phyloP scores from a whole-genome alignment of 2,329 filamentous ascomycete species.

The Septoria linicola region DNA sequence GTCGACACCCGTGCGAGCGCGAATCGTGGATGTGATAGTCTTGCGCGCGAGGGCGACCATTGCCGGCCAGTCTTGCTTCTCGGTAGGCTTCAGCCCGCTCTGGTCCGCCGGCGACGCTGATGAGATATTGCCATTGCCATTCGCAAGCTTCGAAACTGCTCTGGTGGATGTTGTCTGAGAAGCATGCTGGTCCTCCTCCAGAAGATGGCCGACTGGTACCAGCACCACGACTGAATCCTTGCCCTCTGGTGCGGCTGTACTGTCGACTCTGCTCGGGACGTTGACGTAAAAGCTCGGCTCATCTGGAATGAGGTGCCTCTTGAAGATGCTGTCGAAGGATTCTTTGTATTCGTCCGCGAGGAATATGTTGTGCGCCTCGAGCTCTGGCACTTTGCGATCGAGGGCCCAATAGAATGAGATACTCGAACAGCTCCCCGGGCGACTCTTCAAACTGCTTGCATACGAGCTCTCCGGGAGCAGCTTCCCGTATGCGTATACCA shows the following conservation, averaged over 20 bases:
- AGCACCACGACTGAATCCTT: slow-evolving; percentile 68
- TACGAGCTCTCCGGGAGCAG: slow-evolving; percentile 57
- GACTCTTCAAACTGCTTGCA: slow-evolving; percentile 47
- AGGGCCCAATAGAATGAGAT: slow-evolving; percentile 78
- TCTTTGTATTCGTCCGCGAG: slow-evolving; percentile 70
- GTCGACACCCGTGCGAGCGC: slow-evolving; percentile 58
- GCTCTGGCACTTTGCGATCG: slow-evolving; percentile 58
- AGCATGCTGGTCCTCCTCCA: slow-evolving; percentile 32
- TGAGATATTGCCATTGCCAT: slow-evolving; percentile 22
- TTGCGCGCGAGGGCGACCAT: slow-evolving; percentile 60
- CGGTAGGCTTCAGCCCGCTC: slow-evolving; percentile 41
- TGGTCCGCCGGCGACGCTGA: slow-evolving; percentile 30
- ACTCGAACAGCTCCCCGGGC: slow-evolving; percentile 65
- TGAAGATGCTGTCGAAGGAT: slow-evolving; percentile 75
- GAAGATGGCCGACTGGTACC: slow-evolving; percentile 69
- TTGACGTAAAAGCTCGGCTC: slow-evolving; percentile 77
- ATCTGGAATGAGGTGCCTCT: slow-evolving; percentile 63
- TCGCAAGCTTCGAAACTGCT: background rate
- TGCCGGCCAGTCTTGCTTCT: slow-evolving; percentile 59
- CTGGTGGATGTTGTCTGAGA: slow-evolving; percentile 34
- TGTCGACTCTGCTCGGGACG: slow-evolving; percentile 68
- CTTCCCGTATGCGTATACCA: slow-evolving; percentile 72
- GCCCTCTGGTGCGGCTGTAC: slow-evolving; percentile 63
- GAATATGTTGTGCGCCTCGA: slow-evolving; percentile 74
- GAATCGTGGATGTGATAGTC: slow-evolving; percentile 62